Evolutionary conservation across 306 rosid genomes (phyloP), one percentile per base, ranked within the genome.

Genomic region (Leucaena leucocephala): DNA sequence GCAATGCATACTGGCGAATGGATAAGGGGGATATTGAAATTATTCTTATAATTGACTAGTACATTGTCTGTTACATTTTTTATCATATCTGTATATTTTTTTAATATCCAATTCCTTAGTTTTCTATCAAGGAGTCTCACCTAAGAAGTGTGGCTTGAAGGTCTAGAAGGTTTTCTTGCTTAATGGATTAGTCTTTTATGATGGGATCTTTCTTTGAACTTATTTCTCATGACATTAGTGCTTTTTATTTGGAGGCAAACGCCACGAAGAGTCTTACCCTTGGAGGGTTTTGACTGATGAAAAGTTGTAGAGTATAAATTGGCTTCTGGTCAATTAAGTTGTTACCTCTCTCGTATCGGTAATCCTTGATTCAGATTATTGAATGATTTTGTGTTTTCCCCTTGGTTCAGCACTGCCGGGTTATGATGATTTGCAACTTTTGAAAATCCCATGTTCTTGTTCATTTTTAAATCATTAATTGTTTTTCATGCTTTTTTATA

Each of bases 371-470:
- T 49, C 54, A 13, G 54, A 15, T 49, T 15, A 49, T 49, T 15
- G 6, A 15, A 49, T 49, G 54, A 13, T 15, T 49, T 49, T 49
- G 54, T 12, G 45, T 65, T 65, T 13, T 33, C 68, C 13, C 43
- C 43, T 65, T 65, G 7, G 48, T 10, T 38, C 46, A 36, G 27
- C 46, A 64, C 46, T 2, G 8, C 43, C 16, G 55, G 19, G 39
- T 70, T 70, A 69, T 14, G 59, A 33, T 45, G 35, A 70, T 14
- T 33, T 70, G 6, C 61, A 34, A 34, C 61, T 71, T 46, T 49
- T 16, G 33, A 4, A 22, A 34, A 34, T 71, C 14, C n/a, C 39
- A 19, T 7, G 19, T 22, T 46, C 22, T 70, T 8, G 14, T 21
- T 35, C 43, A 33, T 33, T 33, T 33, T 61, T 33, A 16, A 16